Conservation (phyloP, 2,329 filamentous ascomycete genomes). For the Xylaria sp. region DNA sequence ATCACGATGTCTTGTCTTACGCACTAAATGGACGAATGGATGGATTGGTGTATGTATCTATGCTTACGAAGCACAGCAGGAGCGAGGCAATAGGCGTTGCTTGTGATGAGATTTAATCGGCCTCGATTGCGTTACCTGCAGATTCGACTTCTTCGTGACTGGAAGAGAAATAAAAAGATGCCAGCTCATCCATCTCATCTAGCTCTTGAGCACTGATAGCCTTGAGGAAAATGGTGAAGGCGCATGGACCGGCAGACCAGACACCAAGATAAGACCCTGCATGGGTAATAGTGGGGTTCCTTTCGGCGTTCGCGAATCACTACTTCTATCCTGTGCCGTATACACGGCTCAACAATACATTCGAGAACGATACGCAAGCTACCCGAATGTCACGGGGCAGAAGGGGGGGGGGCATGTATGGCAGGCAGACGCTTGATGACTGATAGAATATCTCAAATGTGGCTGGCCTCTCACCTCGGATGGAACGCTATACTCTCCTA, state of each 20-base stretch:
- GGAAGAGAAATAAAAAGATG: slow-evolving; percentile 28
- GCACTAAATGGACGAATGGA: too few species aligned
- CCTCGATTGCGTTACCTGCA: slow-evolving; percentile 10
- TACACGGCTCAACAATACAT: neutral
- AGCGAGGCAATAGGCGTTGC: neutral
- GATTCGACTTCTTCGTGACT: slow-evolving; percentile 22
- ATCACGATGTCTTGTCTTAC: too few species aligned
- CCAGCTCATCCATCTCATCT: slow-evolving; percentile 29
- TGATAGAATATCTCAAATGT: neutral
- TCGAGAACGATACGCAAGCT: neutral
- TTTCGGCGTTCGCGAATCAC: neutral
- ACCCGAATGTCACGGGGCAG: neutral
- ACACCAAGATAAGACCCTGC: slow-evolving; percentile 27
- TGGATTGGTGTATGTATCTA: too few species aligned
- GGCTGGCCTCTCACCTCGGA: neutral
- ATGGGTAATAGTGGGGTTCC: slow-evolving; percentile 17
- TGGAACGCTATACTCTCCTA: neutral
- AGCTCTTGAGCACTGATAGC: slow-evolving; percentile 12
- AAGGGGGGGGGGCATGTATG: neutral
- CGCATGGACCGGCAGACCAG: slow-evolving; percentile 20
- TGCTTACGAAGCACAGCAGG: too few species aligned
- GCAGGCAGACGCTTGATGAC: neutral
- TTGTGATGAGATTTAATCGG: slow-evolving; percentile 14
- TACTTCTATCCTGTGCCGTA: neutral
- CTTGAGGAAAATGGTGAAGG: slow-evolving; percentile 17